Evolutionary conservation across 352 stramenopile genomes (phyloP), one percentile per base, ranked within the genome.

Genomic region (Phytophthora pinifolia): DNA sequence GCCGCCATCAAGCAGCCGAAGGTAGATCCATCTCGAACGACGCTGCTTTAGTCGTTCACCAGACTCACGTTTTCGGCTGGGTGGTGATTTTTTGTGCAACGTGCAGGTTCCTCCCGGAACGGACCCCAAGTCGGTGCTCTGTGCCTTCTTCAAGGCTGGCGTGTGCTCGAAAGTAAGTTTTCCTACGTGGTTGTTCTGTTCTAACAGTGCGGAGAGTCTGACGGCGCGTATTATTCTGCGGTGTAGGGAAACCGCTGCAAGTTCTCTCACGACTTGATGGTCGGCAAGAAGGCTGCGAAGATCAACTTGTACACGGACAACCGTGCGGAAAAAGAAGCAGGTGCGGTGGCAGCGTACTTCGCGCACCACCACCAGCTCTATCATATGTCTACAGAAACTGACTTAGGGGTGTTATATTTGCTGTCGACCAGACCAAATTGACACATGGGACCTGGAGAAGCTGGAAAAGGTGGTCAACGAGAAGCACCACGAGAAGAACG

Each of bases 261-360:
- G 72, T 96, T 93, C 64, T 85, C 85, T 36, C 87, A 96, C 65
- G 87, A 96, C 65, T 66, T 95, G 59, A 94, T 86, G 56, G 72
- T 95, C 13, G 86, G 70, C 44, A 94, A 93, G 60, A 94, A 93
- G 62, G 61, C 87, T 1, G 78, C 82, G 18, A 96, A 96, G 62
- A 96, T 95, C 57, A 84, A 96, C 49, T 73, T 96, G 65, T 94
- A 96, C 68, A 83, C 86, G 66, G 87, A 96, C 43, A 55, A 61
- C 20, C 87, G 87, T 66, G 70, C 83, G 31, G 74, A 83, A 25
- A 89, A 92, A 64, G 68, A 81, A 65, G 69, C 57, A 62, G 65
- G 65, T 74, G 20, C 17, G 46, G 43, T 46, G 7, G 27, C 6
- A 0, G 9, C 22, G 22, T 27, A 31, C 13, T 47, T 7, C 6